Conservation (phyloP, 202 grass and related monocot species). For the Elaeis oleifera region DNA sequence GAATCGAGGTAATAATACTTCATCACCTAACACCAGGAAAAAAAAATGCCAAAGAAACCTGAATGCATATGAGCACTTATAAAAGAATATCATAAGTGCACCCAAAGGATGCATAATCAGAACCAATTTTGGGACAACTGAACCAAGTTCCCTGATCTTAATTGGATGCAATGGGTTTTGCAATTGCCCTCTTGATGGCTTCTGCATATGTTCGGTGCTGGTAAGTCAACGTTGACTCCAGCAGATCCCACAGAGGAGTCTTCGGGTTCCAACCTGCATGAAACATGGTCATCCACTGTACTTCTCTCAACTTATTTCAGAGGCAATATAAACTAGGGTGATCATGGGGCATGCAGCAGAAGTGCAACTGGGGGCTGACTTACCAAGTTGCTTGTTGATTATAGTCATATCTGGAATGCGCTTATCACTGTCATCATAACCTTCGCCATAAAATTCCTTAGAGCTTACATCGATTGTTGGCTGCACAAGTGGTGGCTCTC, state of each 20-base stretch:
- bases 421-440: conserved; percentile 94
- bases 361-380: neutral
- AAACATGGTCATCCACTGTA: neutral
- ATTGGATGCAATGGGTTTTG: conserved; percentile 55
- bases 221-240: conserved; percentile 88
- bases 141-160: conserved; percentile 25
- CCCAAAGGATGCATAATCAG: too few species aligned
- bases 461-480: conserved; percentile 78
- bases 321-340: neutral
- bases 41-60: too few species aligned
- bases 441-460: conserved; percentile 82
- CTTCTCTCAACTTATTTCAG: neutral
- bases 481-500: conserved; percentile 54
- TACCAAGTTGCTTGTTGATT: conserved; percentile 94
- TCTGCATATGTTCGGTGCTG: conserved; percentile 97
- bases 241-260: conserved; percentile 75
- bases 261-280: conserved; percentile 91
- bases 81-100: too few species aligned
- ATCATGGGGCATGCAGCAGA: neutral
- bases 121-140: too few species aligned
- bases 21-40: too few species aligned
- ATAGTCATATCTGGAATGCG: conserved; percentile 86
- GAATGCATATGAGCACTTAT: too few species aligned
- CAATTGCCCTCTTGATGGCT: conserved; percentile 68
- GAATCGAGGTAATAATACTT: too few species aligned